Evolutionary conservation across 2,329 filamentous ascomycete species (phyloP), one percentile per base, ranked within the genome.

Genomic region (Cercospora sp.): DNA sequence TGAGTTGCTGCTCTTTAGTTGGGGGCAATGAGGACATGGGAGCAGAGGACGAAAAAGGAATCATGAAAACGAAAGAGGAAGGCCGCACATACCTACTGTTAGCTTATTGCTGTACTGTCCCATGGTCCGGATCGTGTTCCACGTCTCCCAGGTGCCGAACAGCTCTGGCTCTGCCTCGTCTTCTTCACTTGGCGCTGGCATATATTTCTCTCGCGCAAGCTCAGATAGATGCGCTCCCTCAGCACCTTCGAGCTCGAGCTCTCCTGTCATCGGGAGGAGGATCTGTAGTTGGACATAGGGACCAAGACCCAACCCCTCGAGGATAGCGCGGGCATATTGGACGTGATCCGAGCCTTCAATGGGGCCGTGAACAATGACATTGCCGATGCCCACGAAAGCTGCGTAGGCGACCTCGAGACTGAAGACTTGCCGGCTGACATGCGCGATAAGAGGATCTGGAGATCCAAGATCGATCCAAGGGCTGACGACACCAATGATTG

Each of bases 341-440:
- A 90, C 81, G 75, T 84, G 86, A 16, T 85, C 84, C 64, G 83
- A 80, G 2, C 80, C 72, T 16, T 68, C 53, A 30, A 74, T 66
- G 3, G 95, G 95, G 0, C 93, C 93, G 1, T 90, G 89, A 31
- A 99, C 84, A 61, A 98, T 83, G 67, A 98, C 85, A 79, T 91
- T 96, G 65, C 89, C 89, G 59, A 95, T 87, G 40, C 96, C 96
- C 76, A 93, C 97, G 81, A 98, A 99, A 70, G 93, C 94, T 71
- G 96, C 95, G 81, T 97, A 99, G 60, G 93, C 91, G 59, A 98
- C 87, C 78, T 99, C 95, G 45, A 97, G 85, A 77, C 93, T 93
- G 71, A 99, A 84, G 6, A 97, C 91, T 80, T 97, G 94, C 55
- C 92, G 89, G 40, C 94, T 97, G 67, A 98, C 86, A 78, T 91